phyloP scores from a whole-genome alignment of 2,329 filamentous ascomycete genomes.

The Xylaria sp. region DNA sequence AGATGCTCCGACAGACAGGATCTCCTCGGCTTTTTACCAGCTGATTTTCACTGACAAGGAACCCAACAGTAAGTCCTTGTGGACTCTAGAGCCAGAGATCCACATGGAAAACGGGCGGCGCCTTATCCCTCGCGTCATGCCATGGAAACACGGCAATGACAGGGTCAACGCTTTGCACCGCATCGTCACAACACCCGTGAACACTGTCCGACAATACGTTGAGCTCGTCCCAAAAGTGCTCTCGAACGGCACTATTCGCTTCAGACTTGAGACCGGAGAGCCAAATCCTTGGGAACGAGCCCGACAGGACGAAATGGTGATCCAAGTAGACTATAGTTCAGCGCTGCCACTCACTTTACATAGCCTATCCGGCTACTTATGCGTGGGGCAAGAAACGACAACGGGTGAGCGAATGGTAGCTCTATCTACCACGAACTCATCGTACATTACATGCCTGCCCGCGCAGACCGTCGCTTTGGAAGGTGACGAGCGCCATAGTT shows the following conservation, averaged over 20 bases:
- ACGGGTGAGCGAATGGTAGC: constrained; percentile 47
- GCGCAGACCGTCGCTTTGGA: constrained; percentile 38
- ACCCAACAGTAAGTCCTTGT: constrained; percentile 38
- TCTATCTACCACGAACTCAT: constrained; percentile 51
- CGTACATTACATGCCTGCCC: constrained; percentile 48
- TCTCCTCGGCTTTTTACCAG: constrained; percentile 40
- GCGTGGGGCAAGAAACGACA: constrained; percentile 48
- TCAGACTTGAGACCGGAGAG: constrained; percentile 37
- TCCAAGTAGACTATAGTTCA: constrained; percentile 55
- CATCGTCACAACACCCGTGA: constrained; percentile 48
- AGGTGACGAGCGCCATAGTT: constrained; percentile 30
- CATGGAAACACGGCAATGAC: constrained; percentile 54
- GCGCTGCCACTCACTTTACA: constrained; percentile 47
- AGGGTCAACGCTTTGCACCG: constrained; percentile 54
- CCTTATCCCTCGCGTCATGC: constrained; percentile 55
- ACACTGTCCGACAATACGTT: constrained; percentile 51
- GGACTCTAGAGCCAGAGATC: constrained; percentile 54
- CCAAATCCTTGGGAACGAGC: neutral
- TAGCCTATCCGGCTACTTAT: constrained; percentile 45
- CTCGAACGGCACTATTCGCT: constrained; percentile 39
- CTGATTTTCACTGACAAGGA: constrained; percentile 21
- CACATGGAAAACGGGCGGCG: constrained; percentile 51
- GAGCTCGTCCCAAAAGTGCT: constrained; percentile 42
- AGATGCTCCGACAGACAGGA: constrained; percentile 24
- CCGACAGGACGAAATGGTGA: constrained; percentile 23